A percentile compares a stretch with the other conserved stretches of the same genome.
phyloP scores from a whole-genome alignment of 768 basidiomycete species.

The Tricholoma sp. region DNA sequence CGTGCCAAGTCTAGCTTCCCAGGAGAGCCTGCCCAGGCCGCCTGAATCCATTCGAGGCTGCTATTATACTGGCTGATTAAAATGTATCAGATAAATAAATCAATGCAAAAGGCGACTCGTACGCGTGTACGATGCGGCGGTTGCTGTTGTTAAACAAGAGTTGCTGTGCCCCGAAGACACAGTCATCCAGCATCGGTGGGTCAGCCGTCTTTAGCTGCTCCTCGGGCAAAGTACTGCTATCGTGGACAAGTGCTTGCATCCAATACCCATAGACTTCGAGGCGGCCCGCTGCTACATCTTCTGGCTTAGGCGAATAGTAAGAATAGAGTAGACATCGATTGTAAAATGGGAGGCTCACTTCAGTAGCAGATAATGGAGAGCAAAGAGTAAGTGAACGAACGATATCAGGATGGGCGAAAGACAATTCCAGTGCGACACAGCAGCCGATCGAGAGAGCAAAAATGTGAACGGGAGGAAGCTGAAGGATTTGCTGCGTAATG shows the following conservation, averaged over 20 bases:
- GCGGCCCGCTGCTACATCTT: constrained; percentile 23
- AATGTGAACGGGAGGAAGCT: constrained; percentile 29
- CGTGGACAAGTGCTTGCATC: constrained; percentile 13
- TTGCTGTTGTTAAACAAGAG: constrained; percentile 4
- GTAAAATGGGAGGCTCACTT: constrained; percentile 18
- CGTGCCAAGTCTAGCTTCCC: constrained; percentile 6
- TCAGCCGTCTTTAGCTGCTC: constrained; percentile 1
- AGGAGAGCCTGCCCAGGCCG: constrained; percentile 10
- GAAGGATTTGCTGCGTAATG: constrained; percentile 22
- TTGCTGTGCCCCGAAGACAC: constrained; percentile 12
- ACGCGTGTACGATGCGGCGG: constrained; percentile 5
- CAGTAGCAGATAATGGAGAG: constrained; percentile 27
- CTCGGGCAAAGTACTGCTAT: not conserved
- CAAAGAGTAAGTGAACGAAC: constrained; percentile 31
- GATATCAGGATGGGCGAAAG: constrained; percentile 23
- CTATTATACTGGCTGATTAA: constrained; percentile 3
- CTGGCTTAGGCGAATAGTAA: constrained; percentile 11
- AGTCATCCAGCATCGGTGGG: constrained; percentile 14
- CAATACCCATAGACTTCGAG: constrained; percentile 22
- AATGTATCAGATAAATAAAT: not conserved
- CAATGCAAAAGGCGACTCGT: not conserved
- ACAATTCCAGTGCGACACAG: constrained; percentile 27
- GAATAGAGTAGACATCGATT: not conserved
- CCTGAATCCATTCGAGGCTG: constrained; percentile 4
- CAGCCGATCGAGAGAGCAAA: constrained; percentile 31